Percentiles rank a stretch among this genome's conserved stretches.
phyloP scores from a whole-genome alignment of 2,329 filamentous ascomycete species.

The Diplocarpon rosae region DNA sequence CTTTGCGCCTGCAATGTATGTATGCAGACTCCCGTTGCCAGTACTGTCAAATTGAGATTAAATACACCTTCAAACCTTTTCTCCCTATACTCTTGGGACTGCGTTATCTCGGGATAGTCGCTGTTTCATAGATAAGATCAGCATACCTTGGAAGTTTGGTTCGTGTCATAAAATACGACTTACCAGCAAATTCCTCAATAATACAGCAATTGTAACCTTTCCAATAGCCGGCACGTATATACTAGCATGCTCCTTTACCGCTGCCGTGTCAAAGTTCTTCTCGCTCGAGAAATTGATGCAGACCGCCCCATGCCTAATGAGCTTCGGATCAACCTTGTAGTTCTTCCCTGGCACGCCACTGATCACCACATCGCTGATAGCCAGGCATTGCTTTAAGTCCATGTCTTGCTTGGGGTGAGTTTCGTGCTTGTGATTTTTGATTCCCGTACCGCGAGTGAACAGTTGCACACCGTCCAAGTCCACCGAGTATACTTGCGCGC shows the following conservation, averaged over 20 bases:
- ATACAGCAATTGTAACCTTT: slow-evolving; percentile 90
- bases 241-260: slow-evolving; percentile 88
- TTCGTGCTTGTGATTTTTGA: slow-evolving; percentile 77
- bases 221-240: slow-evolving; percentile 96
- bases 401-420: slow-evolving; percentile 67
- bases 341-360: slow-evolving; percentile 78
- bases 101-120: too few species aligned
- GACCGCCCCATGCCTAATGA: slow-evolving; percentile 83
- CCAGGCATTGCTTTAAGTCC: slow-evolving; percentile 69
- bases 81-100: too few species aligned
- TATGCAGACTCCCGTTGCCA: too few species aligned
- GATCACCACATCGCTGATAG: slow-evolving; percentile 88
- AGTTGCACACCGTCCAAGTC: slow-evolving; percentile 86
- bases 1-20: too few species aligned
- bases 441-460: slow-evolving; percentile 80
- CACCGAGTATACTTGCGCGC: slow-evolving; percentile 88
- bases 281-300: slow-evolving; percentile 98
- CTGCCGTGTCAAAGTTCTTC: slow-evolving; percentile 78
- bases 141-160: too few species aligned
- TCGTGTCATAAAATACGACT: too few species aligned
- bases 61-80: too few species aligned
- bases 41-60: too few species aligned
- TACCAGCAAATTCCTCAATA: slow-evolving; percentile 72
- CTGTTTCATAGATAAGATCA: too few species aligned
- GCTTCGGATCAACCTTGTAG: slow-evolving; percentile 79